Evolutionary conservation across 2,329 filamentous ascomycete genomes (phyloP), one percentile per base, ranked within the genome.

Genomic region (Meredithiella fracta): DNA sequence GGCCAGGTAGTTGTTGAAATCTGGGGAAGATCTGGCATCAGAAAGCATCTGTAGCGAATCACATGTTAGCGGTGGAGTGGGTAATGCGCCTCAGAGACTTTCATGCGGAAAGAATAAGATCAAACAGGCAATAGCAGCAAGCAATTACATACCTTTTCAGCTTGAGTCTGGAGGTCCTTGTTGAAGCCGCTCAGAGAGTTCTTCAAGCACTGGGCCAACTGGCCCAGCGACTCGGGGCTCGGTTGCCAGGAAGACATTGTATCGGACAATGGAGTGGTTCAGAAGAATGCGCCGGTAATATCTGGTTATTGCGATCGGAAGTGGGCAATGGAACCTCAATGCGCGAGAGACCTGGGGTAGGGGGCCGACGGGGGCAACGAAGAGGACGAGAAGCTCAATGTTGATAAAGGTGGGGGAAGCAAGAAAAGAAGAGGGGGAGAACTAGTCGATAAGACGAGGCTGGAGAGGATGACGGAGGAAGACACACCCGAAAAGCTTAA

Each of bases 1-100:
- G 62, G 87, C 86, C 47, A 98, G 82, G 69, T 98, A 98, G 71
- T 97, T 97, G 73, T 94, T 91, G 73, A 96, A 86, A 68, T 97
- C 91, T 51, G 90, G 90, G 9, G 86, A 92, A 54, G 76, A 72
- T 67, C 87, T 94, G 59, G 91, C 92, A 72, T 94, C 86, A 62
- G 80, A 76, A 63, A 98, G 86, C 87, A 97, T 94, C 92, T 97
- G 64, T 49, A 58, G 40, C 8, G 25, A 22, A 22, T 54, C 58
- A 60, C 61, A 47, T 58, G 62, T 65, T 60, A 65, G 63, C 53
- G 53, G 58, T 34, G 11, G 47, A 17, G 15, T 17, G 29, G n/a
- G 37, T 31, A 31, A 53, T 25, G 42, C 26, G 29, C 29, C 29
- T 5, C 11, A 34, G n/a, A 34, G 29, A 34, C 5, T 34, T 34